Evolutionary conservation across 768 basidiomycete species (phyloP).

Genomic region (Lactifluus hygrophoroides): DNA sequence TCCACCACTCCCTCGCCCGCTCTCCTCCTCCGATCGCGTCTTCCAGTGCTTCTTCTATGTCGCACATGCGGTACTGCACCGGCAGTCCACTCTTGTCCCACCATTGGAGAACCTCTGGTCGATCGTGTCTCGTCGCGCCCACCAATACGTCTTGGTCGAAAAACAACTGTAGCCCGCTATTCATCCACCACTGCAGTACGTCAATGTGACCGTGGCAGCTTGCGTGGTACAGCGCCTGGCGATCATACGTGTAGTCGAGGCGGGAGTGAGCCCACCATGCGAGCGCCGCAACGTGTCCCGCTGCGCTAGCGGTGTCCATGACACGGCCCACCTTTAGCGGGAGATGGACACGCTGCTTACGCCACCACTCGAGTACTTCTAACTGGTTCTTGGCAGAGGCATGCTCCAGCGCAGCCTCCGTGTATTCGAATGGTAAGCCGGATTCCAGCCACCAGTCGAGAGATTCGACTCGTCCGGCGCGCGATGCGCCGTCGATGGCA

Average conservation of each 20-base stretch:
- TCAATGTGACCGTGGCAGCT: slow-evolving; percentile 74
- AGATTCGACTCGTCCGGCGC: slow-evolving; percentile 63
- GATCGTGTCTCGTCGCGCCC: slow-evolving; percentile 74
- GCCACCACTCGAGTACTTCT: slow-evolving; percentile 81
- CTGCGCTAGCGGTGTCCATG: slow-evolving; percentile 78
- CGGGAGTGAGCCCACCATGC: slow-evolving; percentile 83
- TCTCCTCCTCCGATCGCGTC: slow-evolving; percentile 79
- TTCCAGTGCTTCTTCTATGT: slow-evolving; percentile 86
- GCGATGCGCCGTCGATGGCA: slow-evolving; percentile 71
- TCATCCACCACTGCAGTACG: slow-evolving; percentile 78
- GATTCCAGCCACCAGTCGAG: slow-evolving; percentile 77
- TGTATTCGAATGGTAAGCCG: slow-evolving; percentile 61
- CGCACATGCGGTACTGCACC: slow-evolving; percentile 83
- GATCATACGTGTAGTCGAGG: slow-evolving; percentile 72
- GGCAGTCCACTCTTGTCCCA: slow-evolving; percentile 75
- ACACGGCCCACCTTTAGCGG: slow-evolving; percentile 75
- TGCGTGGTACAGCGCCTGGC: slow-evolving; percentile 66
- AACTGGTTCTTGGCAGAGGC: slow-evolving; percentile 73
- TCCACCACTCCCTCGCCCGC: slow-evolving; percentile 74
- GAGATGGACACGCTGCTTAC: slow-evolving; percentile 42
- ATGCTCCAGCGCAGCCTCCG: slow-evolving; percentile 70
- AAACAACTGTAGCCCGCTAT: slow-evolving; percentile 64
- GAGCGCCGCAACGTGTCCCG: slow-evolving; percentile 64
- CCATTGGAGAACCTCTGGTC: slow-evolving; percentile 79
- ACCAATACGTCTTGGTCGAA: slow-evolving; percentile 76